A percentile compares a stretch with the other conserved stretches of the same genome.
phyloP scores from a whole-genome alignment of 345 rosid species.

The Eucalyptus shirleyi region DNA sequence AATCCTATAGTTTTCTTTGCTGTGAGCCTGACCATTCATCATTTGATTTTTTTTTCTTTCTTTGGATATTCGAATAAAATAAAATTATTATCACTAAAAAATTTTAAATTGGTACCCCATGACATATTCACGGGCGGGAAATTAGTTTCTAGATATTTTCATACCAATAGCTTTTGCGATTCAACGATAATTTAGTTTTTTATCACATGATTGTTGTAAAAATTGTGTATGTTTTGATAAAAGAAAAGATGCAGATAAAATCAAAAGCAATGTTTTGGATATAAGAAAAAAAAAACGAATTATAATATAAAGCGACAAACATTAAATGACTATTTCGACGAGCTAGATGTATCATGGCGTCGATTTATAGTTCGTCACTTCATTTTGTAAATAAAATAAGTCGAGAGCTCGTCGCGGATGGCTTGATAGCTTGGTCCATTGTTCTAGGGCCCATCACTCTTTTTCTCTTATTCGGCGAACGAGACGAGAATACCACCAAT shows the following conservation, averaged over 20 bases:
- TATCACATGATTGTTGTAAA: not conserved
- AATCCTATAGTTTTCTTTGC: not conserved
- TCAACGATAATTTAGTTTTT: rapidly evolving
- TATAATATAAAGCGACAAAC: not conserved
- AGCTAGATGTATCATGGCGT: not conserved
- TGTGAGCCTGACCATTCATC: not conserved
- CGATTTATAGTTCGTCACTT: not conserved
- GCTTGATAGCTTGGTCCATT: not conserved
- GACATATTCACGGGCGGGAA: rapidly evolving
- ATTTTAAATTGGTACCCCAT: not conserved
- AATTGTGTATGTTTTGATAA: not conserved
- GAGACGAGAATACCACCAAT: not conserved
- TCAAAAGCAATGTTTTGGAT: not conserved
- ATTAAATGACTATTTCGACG: not conserved
- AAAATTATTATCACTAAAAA: not conserved
- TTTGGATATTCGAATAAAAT: not conserved
- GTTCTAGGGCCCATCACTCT: not conserved
- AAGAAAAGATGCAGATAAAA: not conserved
- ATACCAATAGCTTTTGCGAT: not conserved
- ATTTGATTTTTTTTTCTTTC: not conserved
- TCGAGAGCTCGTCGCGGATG: not conserved
- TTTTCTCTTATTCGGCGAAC: not conserved
- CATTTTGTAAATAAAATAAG: not conserved
- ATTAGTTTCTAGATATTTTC: not conserved
- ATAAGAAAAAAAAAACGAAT: not conserved